phyloP scores from a whole-genome alignment of 495 filamentous ascomycete genomes.

The Gamarada debralockiae region DNA sequence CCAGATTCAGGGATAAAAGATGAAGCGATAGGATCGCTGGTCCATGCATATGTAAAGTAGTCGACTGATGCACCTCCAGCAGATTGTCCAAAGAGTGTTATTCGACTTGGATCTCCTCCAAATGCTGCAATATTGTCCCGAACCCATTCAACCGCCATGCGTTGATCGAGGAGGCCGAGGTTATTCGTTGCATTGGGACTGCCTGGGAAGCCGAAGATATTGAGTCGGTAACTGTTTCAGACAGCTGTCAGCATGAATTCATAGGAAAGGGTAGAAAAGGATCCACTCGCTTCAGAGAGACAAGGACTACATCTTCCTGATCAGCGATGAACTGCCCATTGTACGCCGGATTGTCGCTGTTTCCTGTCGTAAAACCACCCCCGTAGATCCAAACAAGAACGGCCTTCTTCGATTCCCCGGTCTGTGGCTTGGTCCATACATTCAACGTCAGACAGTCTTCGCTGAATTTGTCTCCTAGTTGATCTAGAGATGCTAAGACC shows the following conservation, averaged over 20 bases:
- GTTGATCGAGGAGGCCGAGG: constrained; percentile 45
- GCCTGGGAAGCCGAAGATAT: constrained; percentile 37
- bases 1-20: constrained; percentile 52
- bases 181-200: constrained; percentile 7
- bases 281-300: constrained; percentile 50
- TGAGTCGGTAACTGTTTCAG: constrained; percentile 57
- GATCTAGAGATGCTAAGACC: background rate
- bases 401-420: constrained; percentile 27
- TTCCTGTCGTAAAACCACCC: constrained; percentile 31
- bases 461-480: constrained; percentile 16
- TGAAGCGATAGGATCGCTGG: constrained; percentile 39
- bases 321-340: constrained; percentile 38
- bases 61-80: constrained; percentile 49
- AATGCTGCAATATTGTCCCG: constrained; percentile 52
- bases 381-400: constrained; percentile 43
- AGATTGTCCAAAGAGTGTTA: constrained; percentile 40
- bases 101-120: constrained; percentile 38
- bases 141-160: constrained; percentile 60
- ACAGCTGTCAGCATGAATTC: background rate
- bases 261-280: no score
- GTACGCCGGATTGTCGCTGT: constrained; percentile 31
- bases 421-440: constrained; percentile 41
- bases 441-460: constrained; percentile 59
- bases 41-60: constrained; percentile 48
- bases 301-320: constrained; percentile 51